A percentile compares a stretch with the other conserved stretches of the same genome.
Evolutionary conservation across 1,139 yeast species (phyloP).

Genomic region (Eremothecium coryli): DNA sequence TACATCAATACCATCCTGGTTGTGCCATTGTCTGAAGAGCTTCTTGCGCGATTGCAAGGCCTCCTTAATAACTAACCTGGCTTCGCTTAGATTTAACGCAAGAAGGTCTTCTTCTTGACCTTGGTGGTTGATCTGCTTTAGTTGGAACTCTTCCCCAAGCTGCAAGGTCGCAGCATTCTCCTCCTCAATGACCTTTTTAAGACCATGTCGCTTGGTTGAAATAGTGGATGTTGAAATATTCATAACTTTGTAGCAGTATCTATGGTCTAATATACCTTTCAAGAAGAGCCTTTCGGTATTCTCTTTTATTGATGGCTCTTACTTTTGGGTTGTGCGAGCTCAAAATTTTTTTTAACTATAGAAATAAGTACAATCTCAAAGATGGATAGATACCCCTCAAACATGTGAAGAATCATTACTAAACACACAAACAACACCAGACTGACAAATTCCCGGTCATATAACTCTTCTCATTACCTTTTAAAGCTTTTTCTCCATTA

Average conservation of each 20-base stretch:
- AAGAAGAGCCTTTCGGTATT: no score
- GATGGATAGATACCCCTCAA: no score
- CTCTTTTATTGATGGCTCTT: no score
- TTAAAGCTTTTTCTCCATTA: no score
- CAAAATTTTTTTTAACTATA: no score
- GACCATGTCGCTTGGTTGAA: slow-evolving; percentile 70
- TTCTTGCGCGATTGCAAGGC: slow-evolving; percentile 73
- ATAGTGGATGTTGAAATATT: slow-evolving; percentile 84
- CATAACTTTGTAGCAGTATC: slow-evolving; percentile 39
- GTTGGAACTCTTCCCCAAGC: slow-evolving; percentile 86
- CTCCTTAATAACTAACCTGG: slow-evolving; percentile 80
- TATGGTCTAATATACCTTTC: no score
- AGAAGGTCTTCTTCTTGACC: slow-evolving; percentile 72
- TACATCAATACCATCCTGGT: slow-evolving; percentile 32
- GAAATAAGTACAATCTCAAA: no score
- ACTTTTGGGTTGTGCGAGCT: no score
- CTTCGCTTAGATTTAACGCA: slow-evolving; percentile 81
- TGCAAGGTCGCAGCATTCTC: slow-evolving; percentile 83
- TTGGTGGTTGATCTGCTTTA: slow-evolving; percentile 68
- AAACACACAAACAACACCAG: no score
- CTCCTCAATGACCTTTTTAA: slow-evolving; percentile 62
- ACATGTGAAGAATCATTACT: no score
- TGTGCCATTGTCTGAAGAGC: slow-evolving; percentile 33
- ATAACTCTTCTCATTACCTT: no score
- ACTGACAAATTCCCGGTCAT: no score